phyloP scores from a whole-genome alignment of 352 stramenopile species.

The Globisporangium barbulae region DNA sequence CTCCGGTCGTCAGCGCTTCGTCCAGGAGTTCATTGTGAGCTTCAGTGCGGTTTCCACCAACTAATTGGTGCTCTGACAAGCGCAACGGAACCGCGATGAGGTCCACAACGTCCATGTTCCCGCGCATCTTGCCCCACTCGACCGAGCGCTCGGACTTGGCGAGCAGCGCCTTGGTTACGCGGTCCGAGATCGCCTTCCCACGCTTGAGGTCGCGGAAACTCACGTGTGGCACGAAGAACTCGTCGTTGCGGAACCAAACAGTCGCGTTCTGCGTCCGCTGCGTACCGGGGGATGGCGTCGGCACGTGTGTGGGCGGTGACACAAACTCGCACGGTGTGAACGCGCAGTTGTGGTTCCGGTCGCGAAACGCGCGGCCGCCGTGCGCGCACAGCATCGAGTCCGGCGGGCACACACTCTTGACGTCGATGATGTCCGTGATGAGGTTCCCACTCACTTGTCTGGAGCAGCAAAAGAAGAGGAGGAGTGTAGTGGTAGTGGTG shows the following conservation, averaged over 20 bases:
- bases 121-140: slow-evolving; percentile 9
- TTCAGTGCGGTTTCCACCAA: background rate
- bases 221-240: slow-evolving; percentile 36
- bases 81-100: slow-evolving; percentile 1
- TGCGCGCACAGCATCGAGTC: slow-evolving; percentile 41
- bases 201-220: slow-evolving; percentile 18
- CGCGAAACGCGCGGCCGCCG: slow-evolving; percentile 33
- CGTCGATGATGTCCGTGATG: slow-evolving; percentile 24
- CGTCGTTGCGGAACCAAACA: slow-evolving; percentile 32
- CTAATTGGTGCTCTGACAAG: background rate
- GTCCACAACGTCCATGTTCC: background rate
- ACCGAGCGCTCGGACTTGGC: slow-evolving; percentile 14
- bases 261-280: slow-evolving; percentile 17
- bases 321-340: slow-evolving; percentile 48
- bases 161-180: slow-evolving; percentile 11
- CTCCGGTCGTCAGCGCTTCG: slow-evolving; percentile 12
- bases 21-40: slow-evolving; percentile 12
- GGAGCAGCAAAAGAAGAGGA: background rate
- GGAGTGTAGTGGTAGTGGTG: background rate
- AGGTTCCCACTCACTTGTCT: background rate
- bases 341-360: slow-evolving; percentile 30
- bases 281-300: slow-evolving; percentile 9
- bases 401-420: slow-evolving; percentile 27
- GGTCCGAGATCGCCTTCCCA: slow-evolving; percentile 17
- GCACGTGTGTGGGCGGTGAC: background rate